These are phyloP conservation scores for Sugiyamaella neomexicana DNA, from an alignment of 1,139 yeast genomes.

Conservation along the genomic window DNA sequence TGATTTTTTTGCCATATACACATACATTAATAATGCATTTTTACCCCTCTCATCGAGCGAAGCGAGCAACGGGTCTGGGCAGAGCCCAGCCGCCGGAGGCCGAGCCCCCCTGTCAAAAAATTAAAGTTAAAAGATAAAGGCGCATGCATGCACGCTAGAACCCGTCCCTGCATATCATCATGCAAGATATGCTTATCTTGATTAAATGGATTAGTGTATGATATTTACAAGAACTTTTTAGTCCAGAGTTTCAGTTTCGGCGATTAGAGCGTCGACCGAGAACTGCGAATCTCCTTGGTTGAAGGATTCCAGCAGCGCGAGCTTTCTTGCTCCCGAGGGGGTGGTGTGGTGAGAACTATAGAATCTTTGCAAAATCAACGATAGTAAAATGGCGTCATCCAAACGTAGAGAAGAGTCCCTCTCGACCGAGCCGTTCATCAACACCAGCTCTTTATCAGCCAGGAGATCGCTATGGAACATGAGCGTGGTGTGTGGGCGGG, in stretches of 20 bases:
- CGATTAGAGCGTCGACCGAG: constrained; percentile 62
- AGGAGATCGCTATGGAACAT: constrained; percentile 81
- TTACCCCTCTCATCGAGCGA: neutral
- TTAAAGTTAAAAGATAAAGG: too few relatives aligned
- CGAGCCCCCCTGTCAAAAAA: neutral
- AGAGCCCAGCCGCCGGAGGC: neutral
- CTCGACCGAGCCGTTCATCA: constrained; percentile 89
- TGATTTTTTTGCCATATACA: neutral
- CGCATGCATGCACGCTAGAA: neutral
- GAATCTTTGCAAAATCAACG: constrained; percentile 82
- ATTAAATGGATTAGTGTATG: neutral
- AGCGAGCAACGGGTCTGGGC: constrained; percentile 1
- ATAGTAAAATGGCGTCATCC: constrained; percentile 75
- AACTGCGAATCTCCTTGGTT: constrained; percentile 67
- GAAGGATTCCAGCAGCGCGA: constrained; percentile 62
- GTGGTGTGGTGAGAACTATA: constrained; percentile 65
- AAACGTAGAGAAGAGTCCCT: constrained; percentile 59
- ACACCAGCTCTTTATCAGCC: constrained; percentile 60
- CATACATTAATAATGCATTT: constrained; percentile 7
- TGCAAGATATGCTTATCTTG: neutral
- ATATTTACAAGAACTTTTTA: constrained; percentile 21
- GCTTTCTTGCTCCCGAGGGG: constrained; percentile 45
- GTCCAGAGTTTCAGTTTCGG: constrained; percentile 73
- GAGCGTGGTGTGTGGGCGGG: constrained; percentile 92
- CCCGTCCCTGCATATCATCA: neutral